phyloP scores from a whole-genome alignment of 2,329 filamentous ascomycete genomes.

The Acrocalymma vagum region DNA sequence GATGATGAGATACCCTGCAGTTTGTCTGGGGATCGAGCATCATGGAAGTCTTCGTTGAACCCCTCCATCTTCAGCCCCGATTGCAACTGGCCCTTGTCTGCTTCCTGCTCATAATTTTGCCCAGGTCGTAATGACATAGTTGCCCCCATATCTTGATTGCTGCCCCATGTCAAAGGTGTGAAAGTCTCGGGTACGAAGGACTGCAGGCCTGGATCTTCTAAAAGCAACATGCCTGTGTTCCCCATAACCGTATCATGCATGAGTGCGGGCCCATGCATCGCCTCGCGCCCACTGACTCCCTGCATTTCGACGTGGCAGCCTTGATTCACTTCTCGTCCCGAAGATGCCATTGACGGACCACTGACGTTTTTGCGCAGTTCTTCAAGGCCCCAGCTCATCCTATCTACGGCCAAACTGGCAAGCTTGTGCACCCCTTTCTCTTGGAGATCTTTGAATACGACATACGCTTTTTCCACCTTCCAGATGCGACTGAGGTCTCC shows the following conservation, averaged over 20 bases:
- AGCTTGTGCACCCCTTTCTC: conserved; percentile 55
- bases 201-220: conserved; percentile 57
- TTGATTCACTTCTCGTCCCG: conserved; percentile 8
- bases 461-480: conserved; percentile 52
- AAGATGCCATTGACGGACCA: conserved; percentile 14
- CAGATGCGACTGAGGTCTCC: conserved; percentile 45
- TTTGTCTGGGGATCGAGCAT: conserved; percentile 25
- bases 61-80: conserved; percentile 10
- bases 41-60: conserved; percentile 3
- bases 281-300: conserved; percentile 19
- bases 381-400: conserved; percentile 45
- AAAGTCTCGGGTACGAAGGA: conserved; percentile 42
- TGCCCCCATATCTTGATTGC: conserved; percentile 14
- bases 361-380: conserved; percentile 22
- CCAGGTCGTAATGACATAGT: conserved; percentile 8
- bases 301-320: conserved; percentile 15
- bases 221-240: conserved; percentile 56
- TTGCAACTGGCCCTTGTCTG: conserved; percentile 20
- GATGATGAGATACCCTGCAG: conserved; percentile 21
- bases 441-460: conserved; percentile 53
- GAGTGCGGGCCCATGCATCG: conserved; percentile 15
- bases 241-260: conserved; percentile 55
- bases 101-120: conserved; percentile 18
- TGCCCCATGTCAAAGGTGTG: conserved; percentile 41
- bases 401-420: conserved; percentile 53